Percentiles rank a stretch among this genome's conserved stretches.
Conservation (phyloP, 495 filamentous ascomycete genomes). For the Aspergillus baeticus region DNA sequence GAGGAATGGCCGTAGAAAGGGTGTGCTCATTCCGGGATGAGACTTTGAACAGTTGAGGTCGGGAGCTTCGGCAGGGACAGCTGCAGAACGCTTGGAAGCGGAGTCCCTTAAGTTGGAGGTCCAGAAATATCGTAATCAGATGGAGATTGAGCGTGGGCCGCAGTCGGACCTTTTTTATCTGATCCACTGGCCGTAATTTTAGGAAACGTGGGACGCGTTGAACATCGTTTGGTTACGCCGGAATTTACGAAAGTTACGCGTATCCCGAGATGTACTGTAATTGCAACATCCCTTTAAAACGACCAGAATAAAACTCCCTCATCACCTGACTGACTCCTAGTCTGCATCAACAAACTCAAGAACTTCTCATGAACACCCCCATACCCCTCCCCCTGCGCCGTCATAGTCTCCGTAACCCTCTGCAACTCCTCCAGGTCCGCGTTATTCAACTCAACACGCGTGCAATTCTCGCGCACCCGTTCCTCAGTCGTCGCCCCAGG, state of each 20-base stretch:
- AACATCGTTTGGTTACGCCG: no score
- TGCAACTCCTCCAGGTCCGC: not conserved
- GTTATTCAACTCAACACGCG: not conserved
- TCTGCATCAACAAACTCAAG: not conserved
- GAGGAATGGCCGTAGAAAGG: not conserved
- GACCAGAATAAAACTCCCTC: no score
- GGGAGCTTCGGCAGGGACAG: not conserved
- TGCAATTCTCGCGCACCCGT: not conserved
- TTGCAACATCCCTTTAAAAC: no score
- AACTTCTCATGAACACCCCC: not conserved
- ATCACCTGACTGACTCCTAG: not conserved
- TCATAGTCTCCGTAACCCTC: not conserved
- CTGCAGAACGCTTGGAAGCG: no score
- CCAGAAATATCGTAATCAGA: no score
- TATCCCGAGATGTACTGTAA: no score
- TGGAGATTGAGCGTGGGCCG: not conserved
- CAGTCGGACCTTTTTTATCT: constrained; percentile 1
- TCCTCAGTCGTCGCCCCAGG: not conserved
- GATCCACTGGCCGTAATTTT: not conserved
- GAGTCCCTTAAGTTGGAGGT: no score
- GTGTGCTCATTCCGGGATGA: not conserved
- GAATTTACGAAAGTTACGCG: no score
- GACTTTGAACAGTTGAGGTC: not conserved
- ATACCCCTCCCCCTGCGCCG: not conserved
- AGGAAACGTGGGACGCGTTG: no score